Base-by-base conservation (phyloP, 192 early-diverging fungal species). In the Entomortierella lignicola region DNA sequence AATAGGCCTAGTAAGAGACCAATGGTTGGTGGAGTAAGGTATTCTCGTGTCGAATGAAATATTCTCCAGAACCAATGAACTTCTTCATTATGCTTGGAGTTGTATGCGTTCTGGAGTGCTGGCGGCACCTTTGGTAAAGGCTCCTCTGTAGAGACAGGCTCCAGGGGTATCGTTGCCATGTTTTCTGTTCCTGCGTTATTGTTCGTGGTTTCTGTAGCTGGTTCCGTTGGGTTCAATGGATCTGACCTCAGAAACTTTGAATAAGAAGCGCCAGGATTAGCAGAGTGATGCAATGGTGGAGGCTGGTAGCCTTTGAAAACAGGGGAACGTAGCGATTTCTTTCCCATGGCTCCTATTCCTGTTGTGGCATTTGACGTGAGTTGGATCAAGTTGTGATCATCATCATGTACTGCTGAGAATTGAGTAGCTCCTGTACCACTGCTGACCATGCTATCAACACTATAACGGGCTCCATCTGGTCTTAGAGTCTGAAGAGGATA, bases 21-120 rank as follows among this genome's bases (percentile, higher is more conserved):
- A 25, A 77, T 63, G 5, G 74, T 77, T 23, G 74, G 74, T n/a
- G 74, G 74, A 0, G 74, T 69, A 12, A 69, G 55, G 50, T 77
- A 69, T 51, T 77, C 74, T 37, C 74, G 74, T 15, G 26, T 63
- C 1, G 44, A 30, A 30, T 77, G 66, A 25, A 77, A 77, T n/a
- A 44, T 13, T 0, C 61, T 44, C 61, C 66, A 59, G 55, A 63
- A 69, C 60, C 32, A 58, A 17, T 65, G 53, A 11, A 13, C 57
- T 6, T 20, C 1, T 8, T 59, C 31, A 3, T 30, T 31, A n/a
- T 55, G 63, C 27, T 47, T 61, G 8, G 72, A 34, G 3, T 44
- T 55, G 43, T 74, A 55, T 3, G 72, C 43, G 1, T 59, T 60
- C 41, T 53, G 41, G 18, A 74, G 58, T 10, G 51, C 41, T 39